Evolutionary conservation across 1,284 basidiomycete species (phyloP).

Genomic region (Ganoderma lucidum): DNA sequence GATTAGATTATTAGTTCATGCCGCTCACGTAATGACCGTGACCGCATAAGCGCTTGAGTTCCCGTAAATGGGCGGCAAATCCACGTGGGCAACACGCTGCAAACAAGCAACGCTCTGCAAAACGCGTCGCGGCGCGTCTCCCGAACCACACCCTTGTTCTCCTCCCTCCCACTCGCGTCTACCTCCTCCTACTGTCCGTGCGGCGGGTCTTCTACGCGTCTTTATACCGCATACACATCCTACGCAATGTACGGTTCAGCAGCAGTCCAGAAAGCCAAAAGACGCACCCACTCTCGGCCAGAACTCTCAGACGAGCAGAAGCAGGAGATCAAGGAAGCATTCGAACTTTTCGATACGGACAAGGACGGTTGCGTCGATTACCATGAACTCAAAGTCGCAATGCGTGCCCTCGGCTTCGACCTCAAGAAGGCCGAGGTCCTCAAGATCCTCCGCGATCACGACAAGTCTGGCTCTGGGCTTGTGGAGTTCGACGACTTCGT

Average conservation of each 20-base stretch:
- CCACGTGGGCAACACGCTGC: conserved; percentile 26
- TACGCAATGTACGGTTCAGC: conserved; percentile 71
- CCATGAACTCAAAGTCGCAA: conserved; percentile 98
- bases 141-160: conserved; percentile 9
- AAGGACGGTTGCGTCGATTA: conserved; percentile 98
- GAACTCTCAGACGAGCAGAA: conserved; percentile 95
- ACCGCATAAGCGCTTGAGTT: neutral
- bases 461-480: conserved; percentile 88
- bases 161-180: conserved; percentile 11
- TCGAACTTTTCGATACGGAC: conserved; percentile 99
- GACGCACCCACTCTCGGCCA: conserved; percentile 74
- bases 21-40: neutral
- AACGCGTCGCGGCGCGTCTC: conserved; percentile 32
- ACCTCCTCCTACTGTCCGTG: neutral
- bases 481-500: conserved; percentile 97
- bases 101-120: conserved; percentile 15
- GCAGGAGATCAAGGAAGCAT: conserved; percentile 98
- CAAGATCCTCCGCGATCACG: conserved; percentile 93
- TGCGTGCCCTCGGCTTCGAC: conserved; percentile 98
- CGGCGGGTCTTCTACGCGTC: conserved; percentile 19
- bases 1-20: conserved; percentile 24
- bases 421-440: conserved; percentile 98
- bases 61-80: conserved; percentile 1
- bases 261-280: conserved; percentile 76
- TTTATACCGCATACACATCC: neutral